phyloP scores from a whole-genome alignment of 345 rosid species.

The Camelina sativa region DNA sequence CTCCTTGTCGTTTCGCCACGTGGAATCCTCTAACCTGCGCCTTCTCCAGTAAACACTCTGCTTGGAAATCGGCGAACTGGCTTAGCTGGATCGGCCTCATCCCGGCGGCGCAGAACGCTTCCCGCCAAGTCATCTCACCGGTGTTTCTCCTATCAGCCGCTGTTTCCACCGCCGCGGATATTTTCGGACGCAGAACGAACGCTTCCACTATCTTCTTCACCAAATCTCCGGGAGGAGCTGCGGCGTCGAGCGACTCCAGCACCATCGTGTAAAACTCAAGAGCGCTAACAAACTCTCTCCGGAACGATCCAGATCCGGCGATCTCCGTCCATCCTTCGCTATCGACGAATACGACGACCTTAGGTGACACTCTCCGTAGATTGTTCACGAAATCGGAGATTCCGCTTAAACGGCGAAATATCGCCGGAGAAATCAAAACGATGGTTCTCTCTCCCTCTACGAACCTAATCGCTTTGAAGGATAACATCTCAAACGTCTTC shows the following conservation, averaged over 20 bases:
- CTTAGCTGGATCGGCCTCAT: constrained; percentile 77
- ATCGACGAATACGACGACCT: constrained; percentile 71
- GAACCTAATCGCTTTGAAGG: constrained; percentile 73
- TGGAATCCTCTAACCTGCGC: constrained; percentile 84
- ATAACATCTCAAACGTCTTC: constrained; percentile 71
- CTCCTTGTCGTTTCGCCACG: constrained; percentile 85
- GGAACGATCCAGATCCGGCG: constrained; percentile 59
- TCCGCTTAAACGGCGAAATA: constrained; percentile 59
- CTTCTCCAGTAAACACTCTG: constrained; percentile 71
- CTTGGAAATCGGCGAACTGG: constrained; percentile 89
- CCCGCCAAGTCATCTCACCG: constrained; percentile 68
- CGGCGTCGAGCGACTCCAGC: constrained; percentile 85
- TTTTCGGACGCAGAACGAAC: constrained; percentile 62
- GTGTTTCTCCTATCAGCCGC: constrained; percentile 50
- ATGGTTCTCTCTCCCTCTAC: constrained; percentile 71
- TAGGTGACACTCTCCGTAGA: constrained; percentile 61
- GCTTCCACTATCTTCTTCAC: constrained; percentile 67
- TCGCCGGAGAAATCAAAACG: constrained; percentile 65
- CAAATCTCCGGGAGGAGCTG: constrained; percentile 60
- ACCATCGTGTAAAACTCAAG: constrained; percentile 77
- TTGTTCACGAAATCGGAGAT: constrained; percentile 57
- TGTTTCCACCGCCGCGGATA: constrained; percentile 61
- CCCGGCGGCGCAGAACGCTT: constrained; percentile 70
- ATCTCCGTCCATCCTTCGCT: constrained; percentile 67
- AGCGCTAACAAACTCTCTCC: constrained; percentile 68